These are phyloP conservation scores for Aureoboletus auriporus DNA, from an alignment of 768 basidiomycete species.

Conservation along the genomic window DNA sequence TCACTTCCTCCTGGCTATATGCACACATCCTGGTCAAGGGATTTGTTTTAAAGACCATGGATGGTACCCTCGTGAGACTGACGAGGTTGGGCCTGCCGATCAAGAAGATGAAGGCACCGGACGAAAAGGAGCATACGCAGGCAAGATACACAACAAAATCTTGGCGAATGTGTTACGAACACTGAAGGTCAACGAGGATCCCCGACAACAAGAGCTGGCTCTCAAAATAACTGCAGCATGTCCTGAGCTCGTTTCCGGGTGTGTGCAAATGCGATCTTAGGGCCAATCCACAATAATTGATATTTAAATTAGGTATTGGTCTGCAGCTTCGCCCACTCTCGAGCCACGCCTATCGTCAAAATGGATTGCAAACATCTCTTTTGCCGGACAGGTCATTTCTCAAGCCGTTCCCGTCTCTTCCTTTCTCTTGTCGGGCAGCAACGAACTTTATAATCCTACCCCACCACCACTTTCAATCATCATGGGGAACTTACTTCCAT, in stretches of 20 bases:
- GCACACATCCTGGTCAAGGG: constrained; percentile 75
- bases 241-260: constrained; percentile 85
- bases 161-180: constrained; percentile 68
- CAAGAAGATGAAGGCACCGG: constrained; percentile 34
- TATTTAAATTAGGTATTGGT: constrained; percentile 60
- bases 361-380: constrained; percentile 88
- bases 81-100: constrained; percentile 34
- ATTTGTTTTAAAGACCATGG: constrained; percentile 87
- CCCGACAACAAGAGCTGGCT: constrained; percentile 79
- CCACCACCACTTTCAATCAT: constrained; percentile 73
- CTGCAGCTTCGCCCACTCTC: constrained; percentile 61
- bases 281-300: constrained; percentile 10
- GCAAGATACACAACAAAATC: constrained; percentile 78
- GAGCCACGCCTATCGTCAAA: constrained; percentile 85
- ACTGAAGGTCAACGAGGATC: constrained; percentile 86
- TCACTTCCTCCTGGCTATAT: constrained; percentile 83
- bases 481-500: constrained; percentile 78
- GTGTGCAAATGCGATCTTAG: constrained; percentile 16
- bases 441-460: constrained; percentile 53
- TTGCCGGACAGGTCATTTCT: constrained; percentile 75
- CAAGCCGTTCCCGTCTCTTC: constrained; percentile 63
- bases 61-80: constrained; percentile 79
- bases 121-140: constrained; percentile 27
- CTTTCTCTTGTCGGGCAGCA: constrained; percentile 50
- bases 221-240: constrained; percentile 76